Conservation (phyloP, 768 basidiomycete genomes). For the Termitomyces sp. region DNA sequence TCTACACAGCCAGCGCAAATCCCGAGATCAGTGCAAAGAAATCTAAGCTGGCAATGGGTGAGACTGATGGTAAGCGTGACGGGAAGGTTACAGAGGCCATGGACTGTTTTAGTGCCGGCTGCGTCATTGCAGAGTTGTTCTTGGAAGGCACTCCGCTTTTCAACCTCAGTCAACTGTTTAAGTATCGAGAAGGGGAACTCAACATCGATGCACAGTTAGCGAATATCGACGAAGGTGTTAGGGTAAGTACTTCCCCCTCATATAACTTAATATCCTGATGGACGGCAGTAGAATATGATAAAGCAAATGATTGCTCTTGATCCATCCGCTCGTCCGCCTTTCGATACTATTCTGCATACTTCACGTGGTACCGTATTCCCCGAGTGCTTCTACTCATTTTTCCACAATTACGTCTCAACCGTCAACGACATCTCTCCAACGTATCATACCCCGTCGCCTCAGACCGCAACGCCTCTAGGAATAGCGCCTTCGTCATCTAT, state of each 20-base stretch:
- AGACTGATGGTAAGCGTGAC: conserved; percentile 63
- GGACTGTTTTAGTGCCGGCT: conserved; percentile 96
- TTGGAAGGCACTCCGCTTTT: conserved; percentile 92
- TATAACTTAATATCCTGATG: conserved; percentile 16
- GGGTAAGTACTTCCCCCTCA: conserved; percentile 44
- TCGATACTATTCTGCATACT: conserved; percentile 70
- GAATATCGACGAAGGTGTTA: conserved; percentile 69
- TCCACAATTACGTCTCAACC: conserved; percentile 84
- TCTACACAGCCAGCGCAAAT: conserved; percentile 70
- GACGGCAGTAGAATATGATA: conserved; percentile 64
- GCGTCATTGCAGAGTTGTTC: conserved; percentile 94
- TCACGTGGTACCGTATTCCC: conserved; percentile 82
- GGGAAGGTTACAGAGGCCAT: conserved; percentile 89
- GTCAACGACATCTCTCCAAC: conserved; percentile 64
- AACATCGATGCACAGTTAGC: conserved; percentile 67
- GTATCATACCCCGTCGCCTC: conserved; percentile 31
- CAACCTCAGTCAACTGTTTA: conserved; percentile 91
- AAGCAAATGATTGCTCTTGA: conserved; percentile 87
- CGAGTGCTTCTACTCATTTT: conserved; percentile 90
- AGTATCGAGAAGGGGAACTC: conserved; percentile 84
- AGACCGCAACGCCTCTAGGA: conserved; percentile 22
- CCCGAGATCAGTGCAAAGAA: conserved; percentile 71
- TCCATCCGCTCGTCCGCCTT: conserved; percentile 70
- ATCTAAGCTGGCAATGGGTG: conserved; percentile 43
- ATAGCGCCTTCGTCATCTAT: conserved; percentile 28